Evolutionary conservation across 768 basidiomycete genomes (phyloP).

Genomic region (Boletus pseudopeckii): DNA sequence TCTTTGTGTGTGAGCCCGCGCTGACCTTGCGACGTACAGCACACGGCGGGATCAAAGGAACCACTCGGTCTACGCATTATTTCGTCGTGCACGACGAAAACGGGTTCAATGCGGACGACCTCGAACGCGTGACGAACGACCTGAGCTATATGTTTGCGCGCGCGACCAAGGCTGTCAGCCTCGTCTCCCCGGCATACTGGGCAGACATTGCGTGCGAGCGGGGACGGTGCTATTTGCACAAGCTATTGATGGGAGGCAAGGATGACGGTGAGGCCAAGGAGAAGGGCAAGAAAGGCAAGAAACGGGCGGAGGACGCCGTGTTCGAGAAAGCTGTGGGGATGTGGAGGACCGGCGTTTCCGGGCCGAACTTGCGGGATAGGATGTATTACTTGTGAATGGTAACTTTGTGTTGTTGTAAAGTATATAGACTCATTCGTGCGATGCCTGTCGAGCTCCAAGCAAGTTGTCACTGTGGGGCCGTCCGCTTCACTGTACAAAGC

Average conservation of each 20-base stretch:
- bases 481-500: conserved; percentile 34
- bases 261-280: conserved; percentile 17
- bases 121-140: conserved; percentile 50
- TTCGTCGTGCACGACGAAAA: conserved; percentile 56
- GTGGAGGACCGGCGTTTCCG: conserved; percentile 59
- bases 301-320: conserved; percentile 44
- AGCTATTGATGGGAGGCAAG: conserved; percentile 37
- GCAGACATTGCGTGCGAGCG: conserved; percentile 52
- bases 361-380: conserved; percentile 49
- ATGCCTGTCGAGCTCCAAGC: conserved; percentile 53
- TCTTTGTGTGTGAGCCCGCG: not conserved
- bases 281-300: conserved; percentile 30
- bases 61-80: conserved; percentile 51
- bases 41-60: conserved; percentile 43
- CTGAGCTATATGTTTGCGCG: conserved; percentile 57
- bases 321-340: conserved; percentile 45
- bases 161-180: conserved; percentile 45
- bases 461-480: conserved; percentile 37
- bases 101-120: conserved; percentile 43
- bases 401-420: no score
- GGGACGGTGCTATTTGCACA: conserved; percentile 49
- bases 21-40: conserved; percentile 15
- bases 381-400: conserved; percentile 60
- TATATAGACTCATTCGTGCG: no score
- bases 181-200: conserved; percentile 38